phyloP scores from a whole-genome alignment of 2,329 filamentous ascomycete species.

The Chaetomium globosum region DNA sequence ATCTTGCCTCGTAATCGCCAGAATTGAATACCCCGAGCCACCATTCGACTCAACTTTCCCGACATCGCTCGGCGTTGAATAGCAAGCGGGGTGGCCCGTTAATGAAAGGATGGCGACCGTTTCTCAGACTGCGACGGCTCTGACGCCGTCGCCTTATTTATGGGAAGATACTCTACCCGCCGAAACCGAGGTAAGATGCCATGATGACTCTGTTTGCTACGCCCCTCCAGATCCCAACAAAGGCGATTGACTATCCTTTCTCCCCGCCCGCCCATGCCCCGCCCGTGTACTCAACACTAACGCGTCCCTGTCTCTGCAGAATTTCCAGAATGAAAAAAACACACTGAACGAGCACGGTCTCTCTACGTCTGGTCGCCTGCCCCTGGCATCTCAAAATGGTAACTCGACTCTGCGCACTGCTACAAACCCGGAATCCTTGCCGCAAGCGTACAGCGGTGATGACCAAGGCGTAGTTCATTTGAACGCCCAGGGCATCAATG shows the following conservation, averaged over 20 bases:
- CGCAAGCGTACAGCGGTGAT: constrained; percentile 28
- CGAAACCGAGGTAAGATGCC: constrained; percentile 46
- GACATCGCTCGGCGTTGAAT: neutral
- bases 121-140: constrained; percentile 53
- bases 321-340: constrained; percentile 30
- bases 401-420: constrained; percentile 30
- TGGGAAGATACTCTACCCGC: constrained; percentile 47
- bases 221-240: constrained; percentile 9
- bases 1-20: neutral
- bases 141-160: constrained; percentile 51
- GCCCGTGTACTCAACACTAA: constrained; percentile 10
- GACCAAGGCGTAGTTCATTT: constrained; percentile 24
- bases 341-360: constrained; percentile 27
- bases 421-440: constrained; percentile 18
- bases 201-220: constrained; percentile 5
- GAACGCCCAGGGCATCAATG: constrained; percentile 28
- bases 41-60: neutral
- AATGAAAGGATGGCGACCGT: constrained; percentile 54
- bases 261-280: neutral
- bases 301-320: constrained; percentile 26
- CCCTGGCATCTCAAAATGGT: constrained; percentile 36
- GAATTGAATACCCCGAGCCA: neutral
- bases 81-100: constrained; percentile 1
- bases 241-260: neutral
- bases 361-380: constrained; percentile 27